Conservation (phyloP, 768 basidiomycete species). For the Obba rivulosa region DNA sequence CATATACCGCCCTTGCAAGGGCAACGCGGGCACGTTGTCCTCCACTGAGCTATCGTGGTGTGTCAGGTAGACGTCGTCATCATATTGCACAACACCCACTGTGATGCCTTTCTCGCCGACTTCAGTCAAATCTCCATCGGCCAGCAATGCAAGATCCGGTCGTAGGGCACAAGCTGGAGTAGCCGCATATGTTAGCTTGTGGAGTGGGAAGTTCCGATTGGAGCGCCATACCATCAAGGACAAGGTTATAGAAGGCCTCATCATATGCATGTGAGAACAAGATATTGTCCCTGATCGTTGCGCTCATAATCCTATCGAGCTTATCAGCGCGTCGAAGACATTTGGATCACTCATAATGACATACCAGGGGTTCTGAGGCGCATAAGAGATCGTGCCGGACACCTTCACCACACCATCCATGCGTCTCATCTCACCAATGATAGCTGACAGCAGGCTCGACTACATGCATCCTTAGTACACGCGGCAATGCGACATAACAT, state of each 20-base stretch:
- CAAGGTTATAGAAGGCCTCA: constrained; percentile 74
- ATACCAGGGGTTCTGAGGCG: constrained; percentile 83
- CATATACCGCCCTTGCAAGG: constrained; percentile 86
- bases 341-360: neutral
- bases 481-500: constrained; percentile 1
- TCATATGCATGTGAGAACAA: constrained; percentile 88
- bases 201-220: neutral
- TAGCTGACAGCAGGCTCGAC: constrained; percentile 73
- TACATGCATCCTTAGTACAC: constrained; percentile 20
- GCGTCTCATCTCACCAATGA: constrained; percentile 84
- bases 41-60: constrained; percentile 58
- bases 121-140: constrained; percentile 79
- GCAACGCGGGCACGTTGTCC: constrained; percentile 82
- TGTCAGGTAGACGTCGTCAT: neutral
- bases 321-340: neutral
- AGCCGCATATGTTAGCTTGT: neutral
- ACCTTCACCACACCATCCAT: constrained; percentile 68
- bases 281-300: constrained; percentile 87
- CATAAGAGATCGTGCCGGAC: constrained; percentile 72
- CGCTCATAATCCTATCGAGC: constrained; percentile 66
- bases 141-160: constrained; percentile 73
- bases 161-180: constrained; percentile 73
- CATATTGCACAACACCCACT: constrained; percentile 30
- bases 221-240: constrained; percentile 58
- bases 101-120: constrained; percentile 87